Base-by-base conservation (phyloP, 2,329 filamentous ascomycete genomes). In the Beauveria brongniartii region DNA sequence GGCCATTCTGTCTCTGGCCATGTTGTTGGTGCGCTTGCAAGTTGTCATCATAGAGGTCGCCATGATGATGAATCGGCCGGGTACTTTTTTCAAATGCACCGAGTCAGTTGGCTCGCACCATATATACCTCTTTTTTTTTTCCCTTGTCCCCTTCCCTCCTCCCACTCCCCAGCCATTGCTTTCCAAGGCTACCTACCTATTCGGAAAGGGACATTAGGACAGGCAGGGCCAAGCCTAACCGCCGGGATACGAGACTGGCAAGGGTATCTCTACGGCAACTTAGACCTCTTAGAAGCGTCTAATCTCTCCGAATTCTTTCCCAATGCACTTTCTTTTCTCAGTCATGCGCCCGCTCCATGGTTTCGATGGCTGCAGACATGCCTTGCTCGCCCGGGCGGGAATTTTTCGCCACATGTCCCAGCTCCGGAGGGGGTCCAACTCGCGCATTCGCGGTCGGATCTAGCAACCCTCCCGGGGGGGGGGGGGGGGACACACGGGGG, bases 1-100 rank as follows among this genome's bases (percentile, higher is more conserved):
- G 62, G 10, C 20, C 58, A 55, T 48, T 6, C n/a, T 61, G 34
- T 48, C 43, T 14, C 3, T 20, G 51, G 28, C 30, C 41, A 48
- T 55, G 62, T 55, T 65, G 62, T 55, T 65, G 62, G 55, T 50
- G 58, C 53, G 47, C 53, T 52, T 59, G 58, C 58, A 60, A 26
- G 47, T 46, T 20, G 9, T 46, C 56, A 52, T 44, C 5, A 59
- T 20, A 28, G 55, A 40, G 57, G 34, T 52, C 28, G 24, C 14
- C 48, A 40, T 47, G 57, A 40, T 46, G 56, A 41, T 58, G 30
- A 20, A 18, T 28, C 16, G 24, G 14, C 44, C 34, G 22, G 44
- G 5, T 3, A 14, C 43, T 24, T 30, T 57, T 30, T 28, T 51
- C 22, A 7, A 22, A 10, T 24, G 50, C n/a, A 8, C 28, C 18